These are phyloP conservation scores for Calonectria pteridis DNA, from an alignment of 2,329 filamentous ascomycete genomes.

Conservation along the genomic window DNA sequence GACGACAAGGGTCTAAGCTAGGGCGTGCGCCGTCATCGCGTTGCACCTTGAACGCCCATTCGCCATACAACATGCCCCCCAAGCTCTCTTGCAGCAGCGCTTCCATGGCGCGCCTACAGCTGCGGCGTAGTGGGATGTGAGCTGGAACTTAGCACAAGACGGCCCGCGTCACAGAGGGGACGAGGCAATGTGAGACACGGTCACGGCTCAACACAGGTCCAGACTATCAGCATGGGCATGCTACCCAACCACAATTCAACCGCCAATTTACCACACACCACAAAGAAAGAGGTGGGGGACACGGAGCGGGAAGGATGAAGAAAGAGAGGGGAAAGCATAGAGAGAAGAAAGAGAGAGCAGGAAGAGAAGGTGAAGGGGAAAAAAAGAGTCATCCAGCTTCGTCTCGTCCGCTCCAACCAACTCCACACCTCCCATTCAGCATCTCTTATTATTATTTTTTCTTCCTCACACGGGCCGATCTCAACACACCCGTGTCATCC, in stretches of 20 bases:
- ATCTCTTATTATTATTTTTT: not conserved
- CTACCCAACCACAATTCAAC: not conserved
- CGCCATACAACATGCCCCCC: slow-evolving; percentile 25
- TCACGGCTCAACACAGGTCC: not conserved
- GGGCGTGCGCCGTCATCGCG: slow-evolving; percentile 40
- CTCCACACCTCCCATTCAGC: slow-evolving; percentile 26
- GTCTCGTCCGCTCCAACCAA: not conserved
- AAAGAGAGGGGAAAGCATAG: not conserved
- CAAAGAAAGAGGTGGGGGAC: not conserved
- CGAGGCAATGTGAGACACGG: not conserved
- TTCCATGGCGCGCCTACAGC: slow-evolving; percentile 24
- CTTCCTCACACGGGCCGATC: slow-evolving; percentile 42
- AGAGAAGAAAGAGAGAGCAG: not conserved
- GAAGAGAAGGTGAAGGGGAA: not conserved
- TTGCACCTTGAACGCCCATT: slow-evolving; percentile 45
- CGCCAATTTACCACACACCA: not conserved
- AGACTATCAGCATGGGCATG: not conserved
- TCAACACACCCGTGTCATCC: slow-evolving; percentile 26
- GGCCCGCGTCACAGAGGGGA: slow-evolving; percentile 2
- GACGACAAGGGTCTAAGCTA: not conserved
- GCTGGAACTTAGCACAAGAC: not conserved
- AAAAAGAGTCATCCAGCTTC: slow-evolving; percentile 7
- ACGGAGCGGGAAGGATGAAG: not conserved
- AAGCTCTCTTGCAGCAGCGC: not conserved
- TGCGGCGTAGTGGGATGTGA: slow-evolving; percentile 2